Percentiles rank a stretch among this genome's conserved stretches.
Conservation (phyloP, 129 eudicot genomes). For the Lonicera japonica region DNA sequence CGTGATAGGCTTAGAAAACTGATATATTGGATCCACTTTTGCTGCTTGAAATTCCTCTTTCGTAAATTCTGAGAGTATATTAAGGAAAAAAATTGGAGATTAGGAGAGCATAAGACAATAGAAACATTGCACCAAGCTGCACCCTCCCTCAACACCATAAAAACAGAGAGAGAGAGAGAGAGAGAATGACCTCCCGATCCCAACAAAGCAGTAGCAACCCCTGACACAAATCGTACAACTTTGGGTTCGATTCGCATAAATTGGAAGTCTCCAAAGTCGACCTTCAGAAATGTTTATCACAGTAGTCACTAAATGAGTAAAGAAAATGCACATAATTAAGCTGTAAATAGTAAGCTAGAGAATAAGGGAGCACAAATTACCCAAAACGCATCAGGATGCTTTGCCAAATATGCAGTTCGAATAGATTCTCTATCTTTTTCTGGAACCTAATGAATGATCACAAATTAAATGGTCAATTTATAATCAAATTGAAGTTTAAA, state of each 20-base stretch:
- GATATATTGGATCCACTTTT: conserved; percentile 81
- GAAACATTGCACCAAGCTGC: not conserved
- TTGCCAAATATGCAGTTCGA: conserved; percentile 78
- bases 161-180: not conserved
- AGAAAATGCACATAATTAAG: conserved; percentile 2
- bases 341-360: conserved; percentile 6
- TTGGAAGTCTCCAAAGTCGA: conserved; percentile 98
- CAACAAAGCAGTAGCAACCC: conserved; percentile 91
- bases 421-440: conserved; percentile 52
- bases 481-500: conserved; percentile 7
- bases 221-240: conserved; percentile 91
- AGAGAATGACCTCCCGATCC: conserved; percentile 88
- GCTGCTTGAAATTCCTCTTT: conserved; percentile 66
- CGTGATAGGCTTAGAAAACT: conserved; percentile 84
- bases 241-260: conserved; percentile 87
- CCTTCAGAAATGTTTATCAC: conserved; percentile 39
- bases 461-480: not conserved
- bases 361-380: conserved; percentile 28
- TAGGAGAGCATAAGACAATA: not conserved
- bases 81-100: not conserved
- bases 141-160: conserved; percentile 10
- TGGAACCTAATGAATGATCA: conserved; percentile 42
- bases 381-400: conserved; percentile 96
- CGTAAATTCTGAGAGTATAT: conserved; percentile 54
- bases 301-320: conserved; percentile 4